Base-by-base conservation (phyloP, 192 early-diverging fungal genomes). In the Podila epicladia region DNA sequence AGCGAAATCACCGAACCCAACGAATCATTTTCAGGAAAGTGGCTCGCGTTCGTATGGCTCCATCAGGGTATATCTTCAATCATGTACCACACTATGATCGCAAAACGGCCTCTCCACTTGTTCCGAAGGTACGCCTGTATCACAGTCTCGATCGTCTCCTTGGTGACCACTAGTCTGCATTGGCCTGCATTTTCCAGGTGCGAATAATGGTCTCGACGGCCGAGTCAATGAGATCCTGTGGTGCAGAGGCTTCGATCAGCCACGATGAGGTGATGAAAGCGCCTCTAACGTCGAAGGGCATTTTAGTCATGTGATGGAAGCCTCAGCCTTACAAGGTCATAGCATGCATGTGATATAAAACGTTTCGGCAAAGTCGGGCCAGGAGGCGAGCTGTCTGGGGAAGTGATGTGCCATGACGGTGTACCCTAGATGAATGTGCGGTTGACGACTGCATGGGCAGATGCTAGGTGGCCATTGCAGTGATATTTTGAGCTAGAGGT, bases 301-400 rank as follows among this genome's bases (percentile, higher is more conserved):
- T 63, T 63, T 63, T 63, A 22, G 61, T 63, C 61, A 35, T 41
- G 61, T 63, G 61, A 4, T 63, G 61, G 20, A 63, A 63, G n/a
- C 35, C 35, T 63, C 35, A 20, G 61, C 61, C 9, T 35, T 63
- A n/a, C 61, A 63, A 63, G 41, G 35, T 63, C 61, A 22, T 63
- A 63, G 61, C 61, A 63, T 63, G 22, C 61, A 63, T 22, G 61
- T 63, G 33, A 63, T 35, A 41, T 63, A 63, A 38, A 24, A 63
- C 61, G 61, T 63, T 63, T 63, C 61, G 61, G 61, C 61, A 63
- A 63, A 63, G 61, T 63, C 61, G 12, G 61, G 35, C 61, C 61
- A 63, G 9, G 61, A 63, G 35, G 61, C 61, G 35, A 63, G 61
- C 24, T 37, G 35, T 41, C 41, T 22, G 20, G 61, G 33, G 33